These are phyloP conservation scores for Pyrrhoderma noxium DNA, from an alignment of 1,284 basidiomycete species.

Conservation along the genomic window DNA sequence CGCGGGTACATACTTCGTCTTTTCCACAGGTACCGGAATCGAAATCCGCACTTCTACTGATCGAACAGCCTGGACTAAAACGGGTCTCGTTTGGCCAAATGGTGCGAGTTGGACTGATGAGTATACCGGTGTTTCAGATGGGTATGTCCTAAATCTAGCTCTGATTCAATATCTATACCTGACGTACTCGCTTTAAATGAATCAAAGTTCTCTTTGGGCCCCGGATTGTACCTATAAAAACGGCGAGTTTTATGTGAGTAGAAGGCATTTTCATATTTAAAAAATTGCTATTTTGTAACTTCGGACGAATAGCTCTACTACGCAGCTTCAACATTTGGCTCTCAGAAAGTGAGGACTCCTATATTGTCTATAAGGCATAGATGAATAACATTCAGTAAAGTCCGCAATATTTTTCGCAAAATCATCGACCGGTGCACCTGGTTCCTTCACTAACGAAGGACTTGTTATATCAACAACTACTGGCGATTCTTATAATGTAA, in stretches of 20 bases:
- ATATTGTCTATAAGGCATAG: not conserved
- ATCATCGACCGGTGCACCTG: conserved; percentile 35
- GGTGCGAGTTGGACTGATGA: conserved; percentile 43
- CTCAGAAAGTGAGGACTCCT: conserved; percentile 16
- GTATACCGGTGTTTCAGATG: conserved; percentile 43
- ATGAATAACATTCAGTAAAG: not conserved
- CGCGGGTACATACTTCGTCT: conserved; percentile 43
- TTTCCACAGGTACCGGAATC: conserved; percentile 43
- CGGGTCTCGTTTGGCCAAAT: conserved; percentile 43
- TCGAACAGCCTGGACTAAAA: conserved; percentile 40
- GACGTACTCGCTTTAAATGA: too few relatives aligned
- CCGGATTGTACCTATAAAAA: conserved; percentile 44
- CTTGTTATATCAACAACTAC: conserved; percentile 39
- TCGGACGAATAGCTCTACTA: conserved; percentile 25
- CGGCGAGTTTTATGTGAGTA: conserved; percentile 38
- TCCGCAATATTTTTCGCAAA: conserved; percentile 25
- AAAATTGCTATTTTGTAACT: not conserved
- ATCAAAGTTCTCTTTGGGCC: conserved; percentile 45
- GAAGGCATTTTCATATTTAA: not conserved
- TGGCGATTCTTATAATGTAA: conserved; percentile 42
- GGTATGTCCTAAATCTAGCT: conserved; percentile 32
- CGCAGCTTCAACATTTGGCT: conserved; percentile 26
- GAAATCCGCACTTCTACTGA: conserved; percentile 47
- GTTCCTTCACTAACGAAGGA: conserved; percentile 35
- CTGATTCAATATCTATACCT: too few relatives aligned